Base-by-base conservation (phyloP, 2,329 filamentous ascomycete genomes). In the Ceratocystis destructans region DNA sequence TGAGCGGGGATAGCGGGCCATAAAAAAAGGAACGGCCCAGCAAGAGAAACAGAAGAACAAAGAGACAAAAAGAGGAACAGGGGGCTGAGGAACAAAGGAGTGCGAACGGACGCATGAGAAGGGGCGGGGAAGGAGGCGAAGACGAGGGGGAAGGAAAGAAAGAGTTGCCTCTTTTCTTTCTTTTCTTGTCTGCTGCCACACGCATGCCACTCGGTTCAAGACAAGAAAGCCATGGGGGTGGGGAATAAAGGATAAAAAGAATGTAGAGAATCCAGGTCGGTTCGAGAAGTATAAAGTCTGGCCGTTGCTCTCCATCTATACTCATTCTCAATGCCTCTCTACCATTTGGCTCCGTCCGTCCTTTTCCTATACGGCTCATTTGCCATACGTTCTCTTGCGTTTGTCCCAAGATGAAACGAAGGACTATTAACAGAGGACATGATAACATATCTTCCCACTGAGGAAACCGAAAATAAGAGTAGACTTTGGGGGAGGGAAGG, bases 71-170 rank as follows among this genome's bases (percentile, higher is more conserved):
- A 12, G 37, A 41, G 37, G 59, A 44, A 62, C 28, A 33, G 50
- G 25, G 25, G 25, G 25, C 25, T 28, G 25, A 63, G 46, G 62
- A 48, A 63, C 55, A 59, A 59, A 59, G 55, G 55, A 59, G 55
- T 37, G 55, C 55, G 55, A 59, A 59, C 55, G 33, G 55, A 59
- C 55, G 28, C 55, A 59, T 59, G 28, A 17, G 55, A 33, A 31
- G 55, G 55, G 55, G 55, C 15, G 31, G 53, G 53, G 20, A 28
- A 57, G 48, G 48, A 50, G n/a, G 48, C 8, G 48, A 22, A 20
- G 48, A 41, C 37, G 55, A 31, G 55, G 55, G 28, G 53, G 17
- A 17, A 17, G 31, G 48, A 22, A 50, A 20, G 48, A 20, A 22
- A 22, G n/a, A 25, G 20, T 10, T 25, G 25, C 55, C 55, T 59